These are phyloP conservation scores for Gynostemma pentaphyllum DNA, from an alignment of 306 rosid genomes.

Conservation along the genomic window DNA sequence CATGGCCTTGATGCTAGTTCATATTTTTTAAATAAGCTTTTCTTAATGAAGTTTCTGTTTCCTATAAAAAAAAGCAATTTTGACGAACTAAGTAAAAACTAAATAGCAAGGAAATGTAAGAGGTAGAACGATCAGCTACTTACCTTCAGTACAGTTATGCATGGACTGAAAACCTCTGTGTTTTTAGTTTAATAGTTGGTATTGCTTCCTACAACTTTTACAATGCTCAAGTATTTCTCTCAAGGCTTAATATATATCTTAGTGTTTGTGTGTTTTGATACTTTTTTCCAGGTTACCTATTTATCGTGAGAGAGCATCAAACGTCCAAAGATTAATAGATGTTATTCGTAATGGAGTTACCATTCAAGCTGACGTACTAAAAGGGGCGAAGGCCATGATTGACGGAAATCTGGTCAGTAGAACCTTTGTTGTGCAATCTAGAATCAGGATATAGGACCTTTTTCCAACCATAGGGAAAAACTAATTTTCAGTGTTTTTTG, in stretches of 20 bases:
- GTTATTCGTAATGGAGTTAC: slow-evolving; percentile 53
- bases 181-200: background rate
- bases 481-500: background rate
- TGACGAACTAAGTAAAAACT: too few species aligned
- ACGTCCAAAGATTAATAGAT: slow-evolving; percentile 41
- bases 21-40: too few species aligned
- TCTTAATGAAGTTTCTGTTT: too few species aligned
- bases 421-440: background rate
- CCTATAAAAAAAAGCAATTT: too few species aligned
- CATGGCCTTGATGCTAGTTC: too few species aligned
- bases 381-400: slow-evolving; percentile 48
- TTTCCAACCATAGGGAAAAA: background rate
- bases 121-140: too few species aligned
- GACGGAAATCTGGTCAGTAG: slow-evolving; percentile 76
- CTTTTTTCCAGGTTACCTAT: slow-evolving; percentile 57
- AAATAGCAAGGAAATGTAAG: too few species aligned
- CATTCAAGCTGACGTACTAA: slow-evolving; percentile 56
- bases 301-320: slow-evolving; percentile 37
- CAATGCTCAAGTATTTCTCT: background rate
- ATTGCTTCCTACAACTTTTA: background rate
- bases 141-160: too few species aligned
- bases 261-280: slow-evolving; percentile 7
- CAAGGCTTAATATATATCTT: background rate
- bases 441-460: slow-evolving; percentile 8
- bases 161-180: too few species aligned